Evolutionary conservation across 192 early-diverging fungal genomes (phyloP), one percentile per base, ranked within the genome.

Genomic region (Phycomyces blakesleeanus): DNA sequence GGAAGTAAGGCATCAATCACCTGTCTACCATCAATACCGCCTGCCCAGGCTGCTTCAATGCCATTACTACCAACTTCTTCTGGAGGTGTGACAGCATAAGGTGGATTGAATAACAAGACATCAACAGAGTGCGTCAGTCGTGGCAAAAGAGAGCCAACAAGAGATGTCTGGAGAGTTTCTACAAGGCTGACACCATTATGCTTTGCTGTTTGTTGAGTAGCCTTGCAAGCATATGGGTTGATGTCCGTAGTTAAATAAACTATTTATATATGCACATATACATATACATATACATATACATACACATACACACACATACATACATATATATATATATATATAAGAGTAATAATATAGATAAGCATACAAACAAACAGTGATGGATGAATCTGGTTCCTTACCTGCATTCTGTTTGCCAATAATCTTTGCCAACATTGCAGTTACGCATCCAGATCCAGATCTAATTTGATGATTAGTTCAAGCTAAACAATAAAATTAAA

Each of bases 11-110:
- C 59, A 77, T 97, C 91, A 63, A 93, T 86, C 5, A 98, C 94
- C 62, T 93, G 88, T 14, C 93, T 73, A 11, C 96, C 96, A 59
- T 89, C 79, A n/a, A 85, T 79, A 4, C 96, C 96, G 7, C 96
- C 96, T 0, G 96, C 94, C 96, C 96, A 98, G 0, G 90, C 78
- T 0, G 90, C 90, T 20, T 88, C 91, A 40, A 97, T 90, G 15
- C 69, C 74, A 57, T 72, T 67, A 4, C 81, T 76, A n/a, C 85
- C 86, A 0, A 96, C 84, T 51, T 98, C 96, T 16, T 84, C 82
- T 8, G 78, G 74, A 0, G 88, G 79, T 0, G 96, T 98, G 0
- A 95, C 86, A 7, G 92, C 96, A 67, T 98, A 98, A 0, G 96
- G 96, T 18, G 96, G 96, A 61, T 98, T 98, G 71, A 96, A 97